Evolutionary conservation across 495 filamentous ascomycete species (phyloP).

Genomic region (Hypoxylon perforatum): DNA sequence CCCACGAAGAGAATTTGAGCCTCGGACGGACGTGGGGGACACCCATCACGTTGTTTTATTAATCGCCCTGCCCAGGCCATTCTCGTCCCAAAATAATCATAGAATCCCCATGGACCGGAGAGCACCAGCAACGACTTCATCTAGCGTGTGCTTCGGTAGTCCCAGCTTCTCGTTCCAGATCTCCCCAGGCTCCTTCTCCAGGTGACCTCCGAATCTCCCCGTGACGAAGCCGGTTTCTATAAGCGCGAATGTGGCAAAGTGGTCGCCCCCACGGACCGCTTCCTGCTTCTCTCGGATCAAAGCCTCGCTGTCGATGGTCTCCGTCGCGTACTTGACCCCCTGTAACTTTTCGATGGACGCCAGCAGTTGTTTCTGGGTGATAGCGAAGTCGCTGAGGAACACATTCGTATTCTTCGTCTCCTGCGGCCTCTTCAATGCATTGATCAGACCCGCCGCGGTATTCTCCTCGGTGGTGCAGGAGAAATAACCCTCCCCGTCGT

Average conservation of each 20-base stretch:
- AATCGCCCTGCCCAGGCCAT: background rate
- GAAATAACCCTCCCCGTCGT: conserved; percentile 54
- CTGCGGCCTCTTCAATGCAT: conserved; percentile 46
- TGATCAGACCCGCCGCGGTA: conserved; percentile 49
- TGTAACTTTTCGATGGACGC: conserved; percentile 46
- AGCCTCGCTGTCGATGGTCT: conserved; percentile 32
- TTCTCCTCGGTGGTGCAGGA: conserved; percentile 55
- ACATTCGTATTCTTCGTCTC: conserved; percentile 55
- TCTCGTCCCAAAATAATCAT: background rate
- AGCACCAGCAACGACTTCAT: conserved; percentile 25
- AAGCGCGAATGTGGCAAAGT: conserved; percentile 27
- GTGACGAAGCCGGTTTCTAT: conserved; percentile 44
- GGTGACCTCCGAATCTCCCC: conserved; percentile 39
- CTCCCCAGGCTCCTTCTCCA: conserved; percentile 42
- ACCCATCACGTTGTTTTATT: background rate
- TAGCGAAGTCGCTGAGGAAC: conserved; percentile 51
- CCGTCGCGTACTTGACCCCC: conserved; percentile 45
- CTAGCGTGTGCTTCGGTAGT: conserved; percentile 30
- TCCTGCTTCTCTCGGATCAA: conserved; percentile 38
- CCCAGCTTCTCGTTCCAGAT: conserved; percentile 43
- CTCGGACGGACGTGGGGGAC: conserved; percentile 1
- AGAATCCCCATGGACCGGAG: conserved; percentile 8
- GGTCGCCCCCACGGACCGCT: conserved; percentile 29
- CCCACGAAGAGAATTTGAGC: background rate
- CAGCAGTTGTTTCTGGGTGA: conserved; percentile 56